Conservation (phyloP, 2,329 filamentous ascomycete species). For the Aspergillus japonicus region DNA sequence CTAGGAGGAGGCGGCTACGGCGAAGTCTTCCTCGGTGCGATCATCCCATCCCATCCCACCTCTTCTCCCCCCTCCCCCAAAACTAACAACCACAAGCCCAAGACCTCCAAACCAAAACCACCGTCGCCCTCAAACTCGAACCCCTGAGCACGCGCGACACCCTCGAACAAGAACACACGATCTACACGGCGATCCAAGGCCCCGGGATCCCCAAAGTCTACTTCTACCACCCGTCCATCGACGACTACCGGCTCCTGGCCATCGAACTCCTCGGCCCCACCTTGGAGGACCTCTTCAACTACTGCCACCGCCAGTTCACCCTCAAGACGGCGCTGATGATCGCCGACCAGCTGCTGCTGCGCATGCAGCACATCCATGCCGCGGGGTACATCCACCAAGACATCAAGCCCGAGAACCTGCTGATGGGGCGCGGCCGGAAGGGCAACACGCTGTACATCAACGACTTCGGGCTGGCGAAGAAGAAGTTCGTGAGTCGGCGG, state of each 20-base stretch:
- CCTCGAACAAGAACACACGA: not conserved
- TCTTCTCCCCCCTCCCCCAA: too few relatives aligned
- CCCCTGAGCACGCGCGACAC: not conserved
- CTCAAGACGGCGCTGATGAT: not conserved
- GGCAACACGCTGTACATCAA: not conserved
- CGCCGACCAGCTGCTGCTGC: not conserved
- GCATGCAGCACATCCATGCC: not conserved
- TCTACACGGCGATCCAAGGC: not conserved
- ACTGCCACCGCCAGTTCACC: not conserved
- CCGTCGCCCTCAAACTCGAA: conserved; percentile 1
- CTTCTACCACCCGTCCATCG: not conserved
- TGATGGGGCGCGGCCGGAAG: not conserved
- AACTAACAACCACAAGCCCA: not conserved
- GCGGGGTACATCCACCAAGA: not conserved
- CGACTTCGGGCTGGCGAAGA: not conserved
- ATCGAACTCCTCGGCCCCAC: not conserved
- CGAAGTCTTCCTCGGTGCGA: not conserved
- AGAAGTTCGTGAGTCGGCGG: not conserved
- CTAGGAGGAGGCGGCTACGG: not conserved
- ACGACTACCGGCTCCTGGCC: not conserved
- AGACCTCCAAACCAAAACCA: not conserved
- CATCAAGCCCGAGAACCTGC: not conserved
- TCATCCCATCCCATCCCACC: not conserved
- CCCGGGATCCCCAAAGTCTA: not conserved
- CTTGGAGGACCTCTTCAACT: not conserved